Evolutionary conservation across 2,329 filamentous ascomycete genomes (phyloP).

Genomic region (Cercospora janseana): DNA sequence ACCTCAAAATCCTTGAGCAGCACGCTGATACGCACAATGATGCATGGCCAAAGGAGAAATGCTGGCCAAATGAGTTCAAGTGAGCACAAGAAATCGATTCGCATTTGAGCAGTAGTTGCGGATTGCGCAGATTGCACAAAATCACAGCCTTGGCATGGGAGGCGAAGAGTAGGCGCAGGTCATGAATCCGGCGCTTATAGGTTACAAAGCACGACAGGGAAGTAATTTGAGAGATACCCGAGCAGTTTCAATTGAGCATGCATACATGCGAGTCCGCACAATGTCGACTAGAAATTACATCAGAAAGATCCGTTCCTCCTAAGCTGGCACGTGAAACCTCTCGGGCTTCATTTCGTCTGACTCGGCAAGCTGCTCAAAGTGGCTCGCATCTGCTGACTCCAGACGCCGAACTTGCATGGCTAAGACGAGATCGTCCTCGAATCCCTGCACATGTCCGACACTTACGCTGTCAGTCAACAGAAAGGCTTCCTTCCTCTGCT

Average conservation of each 20-base stretch:
- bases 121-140: no score
- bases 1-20: constrained; percentile 52
- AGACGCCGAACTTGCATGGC: neutral
- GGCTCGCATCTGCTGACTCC: neutral
- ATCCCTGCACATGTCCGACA: neutral
- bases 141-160: no score
- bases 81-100: constrained; percentile 7
- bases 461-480: constrained; percentile 2
- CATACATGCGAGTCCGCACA: no score
- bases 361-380: neutral
- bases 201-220: no score
- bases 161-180: no score
- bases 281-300: no score
- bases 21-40: constrained; percentile 54
- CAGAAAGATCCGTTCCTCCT: neutral
- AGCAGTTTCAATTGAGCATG: neutral
- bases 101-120: neutral
- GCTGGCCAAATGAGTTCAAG: constrained; percentile 49
- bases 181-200: no score
- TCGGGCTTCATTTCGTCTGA: neutral
- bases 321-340: constrained; percentile 5
- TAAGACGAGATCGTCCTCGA: constrained; percentile 4
- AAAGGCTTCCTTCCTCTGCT: neutral
- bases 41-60: constrained; percentile 59
- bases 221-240: constrained; percentile 10